These are phyloP conservation scores for Stevia rebaudiana DNA, from an alignment of 140 eudicot genomes.

Conservation along the genomic window DNA sequence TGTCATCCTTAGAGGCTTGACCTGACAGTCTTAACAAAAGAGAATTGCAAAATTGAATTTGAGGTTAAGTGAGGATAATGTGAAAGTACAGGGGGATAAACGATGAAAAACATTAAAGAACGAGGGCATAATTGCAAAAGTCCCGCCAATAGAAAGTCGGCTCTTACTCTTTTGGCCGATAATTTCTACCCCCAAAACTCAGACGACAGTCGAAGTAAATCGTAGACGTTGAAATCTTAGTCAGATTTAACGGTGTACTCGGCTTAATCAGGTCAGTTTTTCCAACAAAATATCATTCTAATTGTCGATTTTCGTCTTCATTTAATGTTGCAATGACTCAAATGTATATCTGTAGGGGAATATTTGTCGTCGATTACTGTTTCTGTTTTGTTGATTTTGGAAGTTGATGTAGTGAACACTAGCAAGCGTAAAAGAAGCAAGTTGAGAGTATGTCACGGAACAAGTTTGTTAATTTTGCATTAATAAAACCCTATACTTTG, in stretches of 20 bases:
- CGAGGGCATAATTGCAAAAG: slow-evolving; percentile 11
- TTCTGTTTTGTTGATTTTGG: neutral
- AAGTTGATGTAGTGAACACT: slow-evolving; percentile 11
- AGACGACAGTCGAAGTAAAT: neutral
- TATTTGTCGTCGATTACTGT: neutral
- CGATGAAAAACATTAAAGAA: slow-evolving; percentile 1
- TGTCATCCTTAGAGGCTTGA: too few relatives aligned
- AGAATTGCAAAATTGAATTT: neutral
- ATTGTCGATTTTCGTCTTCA: slow-evolving; percentile 1
- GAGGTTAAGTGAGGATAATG: neutral
- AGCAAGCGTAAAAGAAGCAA: slow-evolving; percentile 17
- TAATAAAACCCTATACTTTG: slow-evolving; percentile 20
- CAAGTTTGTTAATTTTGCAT: slow-evolving; percentile 9
- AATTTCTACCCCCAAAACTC: slow-evolving; percentile 18
- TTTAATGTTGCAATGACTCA: neutral
- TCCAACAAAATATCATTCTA: neutral
- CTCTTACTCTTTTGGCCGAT: slow-evolving; percentile 12
- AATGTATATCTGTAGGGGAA: slow-evolving; percentile 2
- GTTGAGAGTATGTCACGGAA: slow-evolving; percentile 2
- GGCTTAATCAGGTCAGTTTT: slow-evolving; percentile 30
- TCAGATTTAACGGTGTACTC: slow-evolving; percentile 9
- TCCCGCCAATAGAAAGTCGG: slow-evolving; percentile 26
- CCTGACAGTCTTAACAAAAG: too few relatives aligned
- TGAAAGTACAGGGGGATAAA: neutral
- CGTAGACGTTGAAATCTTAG: slow-evolving; percentile 17